These are phyloP conservation scores for Alternaria triticina DNA, from an alignment of 2,329 filamentous ascomycete genomes.

Conservation along the genomic window DNA sequence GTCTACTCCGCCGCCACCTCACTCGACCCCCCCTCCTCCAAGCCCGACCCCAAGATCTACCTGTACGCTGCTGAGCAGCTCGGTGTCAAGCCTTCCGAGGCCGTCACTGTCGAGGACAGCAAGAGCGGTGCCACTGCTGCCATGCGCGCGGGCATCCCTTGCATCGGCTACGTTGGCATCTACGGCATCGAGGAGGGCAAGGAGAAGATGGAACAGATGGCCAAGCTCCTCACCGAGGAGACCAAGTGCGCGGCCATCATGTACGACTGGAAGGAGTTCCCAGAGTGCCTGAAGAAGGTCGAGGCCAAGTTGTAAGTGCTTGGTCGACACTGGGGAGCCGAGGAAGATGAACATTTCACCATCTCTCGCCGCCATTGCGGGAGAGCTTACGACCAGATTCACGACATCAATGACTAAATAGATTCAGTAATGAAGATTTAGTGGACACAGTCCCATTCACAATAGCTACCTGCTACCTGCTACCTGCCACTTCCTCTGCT, in stretches of 20 bases:
- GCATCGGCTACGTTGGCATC: constrained; percentile 84
- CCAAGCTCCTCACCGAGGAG: constrained; percentile 56
- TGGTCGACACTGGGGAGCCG: neutral
- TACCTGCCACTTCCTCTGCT: neutral
- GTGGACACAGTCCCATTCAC: neutral
- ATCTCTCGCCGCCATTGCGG: constrained; percentile 16
- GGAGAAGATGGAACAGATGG: constrained; percentile 56
- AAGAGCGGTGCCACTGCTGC: constrained; percentile 82
- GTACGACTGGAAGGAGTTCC: constrained; percentile 61
- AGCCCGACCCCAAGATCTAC: constrained; percentile 91
- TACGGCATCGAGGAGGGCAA: constrained; percentile 51
- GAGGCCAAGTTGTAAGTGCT: constrained; percentile 48
- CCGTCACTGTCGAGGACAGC: constrained; percentile 85
- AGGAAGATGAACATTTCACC: constrained; percentile 15
- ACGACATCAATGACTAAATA: constrained; percentile 20
- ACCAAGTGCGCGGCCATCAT: constrained; percentile 57
- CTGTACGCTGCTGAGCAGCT: constrained; percentile 76
- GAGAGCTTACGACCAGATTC: constrained; percentile 28
- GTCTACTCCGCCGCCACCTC: constrained; percentile 85
- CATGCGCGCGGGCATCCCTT: constrained; percentile 77
- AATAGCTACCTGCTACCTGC: neutral
- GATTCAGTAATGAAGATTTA: constrained; percentile 12
- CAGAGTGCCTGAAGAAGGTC: constrained; percentile 56
- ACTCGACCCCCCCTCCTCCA: constrained; percentile 79
- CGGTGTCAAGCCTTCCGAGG: constrained; percentile 73